These are phyloP conservation scores for Paracoccidioides brasiliensis DNA, from an alignment of 2,329 filamentous ascomycete genomes.

Conservation along the genomic window DNA sequence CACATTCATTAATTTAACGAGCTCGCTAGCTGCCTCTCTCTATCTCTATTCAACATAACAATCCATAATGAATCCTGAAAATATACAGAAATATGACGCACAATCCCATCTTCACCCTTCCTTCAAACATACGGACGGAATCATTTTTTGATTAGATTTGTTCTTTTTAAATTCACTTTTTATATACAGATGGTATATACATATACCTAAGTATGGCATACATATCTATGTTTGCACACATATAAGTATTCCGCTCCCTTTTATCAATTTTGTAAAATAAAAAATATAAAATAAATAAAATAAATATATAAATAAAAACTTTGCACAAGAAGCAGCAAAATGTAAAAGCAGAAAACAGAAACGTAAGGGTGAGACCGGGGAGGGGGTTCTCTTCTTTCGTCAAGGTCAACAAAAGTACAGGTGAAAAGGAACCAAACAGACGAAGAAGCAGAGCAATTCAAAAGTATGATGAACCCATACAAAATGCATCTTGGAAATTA, in stretches of 20 bases:
- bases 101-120: too few species aligned
- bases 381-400: background rate
- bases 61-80: too few species aligned
- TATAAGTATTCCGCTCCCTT: background rate
- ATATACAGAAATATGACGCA: too few species aligned
- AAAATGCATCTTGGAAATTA: background rate
- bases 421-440: background rate
- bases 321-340: conserved; percentile 1
- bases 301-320: background rate
- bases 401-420: background rate
- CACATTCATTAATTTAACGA: too few species aligned
- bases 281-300: background rate
- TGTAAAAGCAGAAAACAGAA: too few species aligned
- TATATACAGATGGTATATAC: too few species aligned
- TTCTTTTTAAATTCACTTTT: too few species aligned
- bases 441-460: background rate
- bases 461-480: background rate
- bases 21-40: too few species aligned
- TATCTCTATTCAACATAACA: too few species aligned
- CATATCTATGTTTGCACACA: too few species aligned
- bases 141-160: background rate
- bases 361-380: background rate
- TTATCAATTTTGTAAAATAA: background rate
- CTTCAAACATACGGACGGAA: too few species aligned
- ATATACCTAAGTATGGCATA: too few species aligned